Conservation (phyloP, 768 basidiomycete genomes). For the Gelatoporia subvermispora region DNA sequence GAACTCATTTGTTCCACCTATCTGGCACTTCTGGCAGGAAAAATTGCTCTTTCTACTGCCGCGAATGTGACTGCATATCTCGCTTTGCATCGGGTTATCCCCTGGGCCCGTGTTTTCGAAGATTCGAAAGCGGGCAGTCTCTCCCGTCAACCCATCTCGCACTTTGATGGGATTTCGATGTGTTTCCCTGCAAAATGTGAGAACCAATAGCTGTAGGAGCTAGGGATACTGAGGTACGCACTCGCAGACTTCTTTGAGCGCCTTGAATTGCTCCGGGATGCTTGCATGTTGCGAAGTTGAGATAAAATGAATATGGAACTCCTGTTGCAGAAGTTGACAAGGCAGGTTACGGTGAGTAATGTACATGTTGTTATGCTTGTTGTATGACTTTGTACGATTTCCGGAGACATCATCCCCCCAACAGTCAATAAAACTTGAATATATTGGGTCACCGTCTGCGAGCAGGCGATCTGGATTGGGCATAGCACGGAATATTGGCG, state of each 20-base stretch:
- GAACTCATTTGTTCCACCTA: too few species aligned
- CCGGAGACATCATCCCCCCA: conserved; percentile 33
- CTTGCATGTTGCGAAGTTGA: conserved; percentile 14
- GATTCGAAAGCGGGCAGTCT: too few species aligned
- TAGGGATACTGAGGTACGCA: too few species aligned
- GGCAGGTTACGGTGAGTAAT: conserved; percentile 25
- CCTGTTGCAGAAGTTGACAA: conserved; percentile 9
- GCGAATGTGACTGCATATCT: too few species aligned
- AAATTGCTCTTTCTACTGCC: too few species aligned
- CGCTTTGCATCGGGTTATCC: too few species aligned
- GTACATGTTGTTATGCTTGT: conserved; percentile 31
- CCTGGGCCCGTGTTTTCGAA: too few species aligned
- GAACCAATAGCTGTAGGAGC: neutral
- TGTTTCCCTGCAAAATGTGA: neutral
- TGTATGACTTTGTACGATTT: conserved; percentile 31
- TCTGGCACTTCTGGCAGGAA: too few species aligned
- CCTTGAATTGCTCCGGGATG: conserved; percentile 6
- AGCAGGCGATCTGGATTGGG: neutral
- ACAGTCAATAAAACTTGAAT: conserved; percentile 11
- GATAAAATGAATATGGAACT: conserved; percentile 7
- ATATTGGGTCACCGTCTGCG: neutral
- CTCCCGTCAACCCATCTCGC: too few species aligned
- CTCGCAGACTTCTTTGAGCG: too few species aligned
- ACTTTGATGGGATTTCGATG: neutral
- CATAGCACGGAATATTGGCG: too few species aligned